Base-by-base conservation (phyloP, 805 yeast genomes). In the Priceomyces haplophilus region DNA sequence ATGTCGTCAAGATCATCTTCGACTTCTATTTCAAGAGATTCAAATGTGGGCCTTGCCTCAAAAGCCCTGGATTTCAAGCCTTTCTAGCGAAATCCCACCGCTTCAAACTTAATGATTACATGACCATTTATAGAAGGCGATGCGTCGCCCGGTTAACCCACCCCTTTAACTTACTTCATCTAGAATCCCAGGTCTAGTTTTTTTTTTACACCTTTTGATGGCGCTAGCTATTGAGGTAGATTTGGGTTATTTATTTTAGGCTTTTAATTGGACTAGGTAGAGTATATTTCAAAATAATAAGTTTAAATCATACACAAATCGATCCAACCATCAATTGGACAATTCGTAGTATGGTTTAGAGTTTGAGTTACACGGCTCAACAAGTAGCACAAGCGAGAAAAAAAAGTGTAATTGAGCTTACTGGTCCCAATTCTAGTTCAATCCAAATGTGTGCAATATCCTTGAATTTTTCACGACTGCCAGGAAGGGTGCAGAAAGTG, bases 31-130 rank as follows among this genome's bases (percentile, higher is more conserved):
- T 35, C 35, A 13, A 18, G 39, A 34, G 32, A 35, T 18, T 15
- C 34, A 15, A 8, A 12, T 15, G 21, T 33, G 27, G 59, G 62
- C 45, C 66, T 67, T n/a, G 59, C 64, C 35, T 51, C 64, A 34
- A 64, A 62, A 48, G 59, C 52, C n/a, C 52, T 65, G 41, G 70
- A 65, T 45, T 62, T 58, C 44, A 49, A 64, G 35, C 58, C 63
- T 40, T 55, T 55, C 47, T 53, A 59, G 8, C n/a, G 31, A 27
- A n/a, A 7, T 27, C 4, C n/a, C n/a, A n/a, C 15, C 5, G 31
- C 31, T 27, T 12, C 31, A 27, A 12, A 27, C 18, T 29, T 37
- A 37, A 12, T 27, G 43, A 35, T 29, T 39, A 19, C 18, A 31
- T n/a, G 34, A 25, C 20, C 29, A 16, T 33, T 36, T 36, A 36